phyloP scores from a whole-genome alignment of 345 rosid genomes.

The Ceriops zippeliana region DNA sequence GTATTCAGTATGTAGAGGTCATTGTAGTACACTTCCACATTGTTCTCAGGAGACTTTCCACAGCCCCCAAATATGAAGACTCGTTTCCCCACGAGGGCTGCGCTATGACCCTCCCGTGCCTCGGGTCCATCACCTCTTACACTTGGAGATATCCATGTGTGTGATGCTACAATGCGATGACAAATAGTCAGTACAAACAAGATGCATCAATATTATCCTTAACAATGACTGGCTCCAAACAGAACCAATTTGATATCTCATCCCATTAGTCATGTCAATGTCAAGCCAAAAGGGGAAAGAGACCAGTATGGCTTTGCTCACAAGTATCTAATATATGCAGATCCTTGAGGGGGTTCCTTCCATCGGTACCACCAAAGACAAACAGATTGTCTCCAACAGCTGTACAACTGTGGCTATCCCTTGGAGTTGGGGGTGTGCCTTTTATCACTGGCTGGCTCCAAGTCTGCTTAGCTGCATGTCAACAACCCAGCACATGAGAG shows the following conservation, averaged over 20 bases:
- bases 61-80: constrained; percentile 93
- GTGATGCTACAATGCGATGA: constrained; percentile 53
- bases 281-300: neutral
- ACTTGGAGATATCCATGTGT: constrained; percentile 82
- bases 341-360: constrained; percentile 72
- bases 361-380: constrained; percentile 97
- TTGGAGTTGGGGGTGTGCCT: constrained; percentile 71
- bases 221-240: neutral
- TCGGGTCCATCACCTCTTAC: constrained; percentile 91
- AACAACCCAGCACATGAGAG: constrained; percentile 15
- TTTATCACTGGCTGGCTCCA: constrained; percentile 78
- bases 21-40: constrained; percentile 76
- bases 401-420: constrained; percentile 95
- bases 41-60: constrained; percentile 60
- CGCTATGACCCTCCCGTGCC: constrained; percentile 94
- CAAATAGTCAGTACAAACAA: neutral
- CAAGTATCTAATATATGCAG: constrained; percentile 78
- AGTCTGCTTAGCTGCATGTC: constrained; percentile 59
- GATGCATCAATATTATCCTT: constrained; percentile 2
- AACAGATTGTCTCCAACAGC: constrained; percentile 65
- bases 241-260: neutral
- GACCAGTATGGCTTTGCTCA: constrained; percentile 35
- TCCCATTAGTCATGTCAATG: neutral
- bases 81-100: constrained; percentile 85
- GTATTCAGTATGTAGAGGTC: constrained; percentile 86